Conservation (phyloP, 2,329 filamentous ascomycete species). For the Leptographium wingfieldii region DNA sequence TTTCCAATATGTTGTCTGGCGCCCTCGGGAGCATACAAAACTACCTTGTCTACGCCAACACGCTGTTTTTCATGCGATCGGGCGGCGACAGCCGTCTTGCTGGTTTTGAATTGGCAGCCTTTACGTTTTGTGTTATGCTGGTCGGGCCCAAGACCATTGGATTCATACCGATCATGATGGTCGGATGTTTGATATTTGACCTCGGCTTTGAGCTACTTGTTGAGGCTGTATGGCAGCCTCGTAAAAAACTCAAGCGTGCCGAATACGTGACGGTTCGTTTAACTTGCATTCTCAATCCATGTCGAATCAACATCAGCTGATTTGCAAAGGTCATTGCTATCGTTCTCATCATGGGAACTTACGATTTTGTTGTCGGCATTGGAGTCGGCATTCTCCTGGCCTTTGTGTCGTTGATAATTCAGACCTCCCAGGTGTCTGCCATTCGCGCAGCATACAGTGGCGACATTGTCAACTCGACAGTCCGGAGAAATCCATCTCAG, state of each 20-base stretch:
- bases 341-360: conserved; percentile 88
- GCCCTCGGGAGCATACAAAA: conserved; percentile 84
- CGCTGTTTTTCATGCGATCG: conserved; percentile 88
- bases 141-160: conserved; percentile 81
- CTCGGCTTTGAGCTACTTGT: conserved; percentile 84
- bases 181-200: conserved; percentile 87
- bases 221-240: conserved; percentile 80
- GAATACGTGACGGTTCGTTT: conserved; percentile 71
- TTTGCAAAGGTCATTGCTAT: conserved; percentile 58
- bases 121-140: conserved; percentile 72
- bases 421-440: conserved; percentile 80
- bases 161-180: conserved; percentile 93
- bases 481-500: conserved; percentile 80
- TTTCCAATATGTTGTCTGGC: conserved; percentile 86
- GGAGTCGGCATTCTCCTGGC: conserved; percentile 83
- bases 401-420: conserved; percentile 80
- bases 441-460: conserved; percentile 86
- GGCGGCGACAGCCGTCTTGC: conserved; percentile 80
- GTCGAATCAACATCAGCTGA: conserved; percentile 14
- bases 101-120: conserved; percentile 68
- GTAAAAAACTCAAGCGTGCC: conserved; percentile 71
- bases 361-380: conserved; percentile 93
- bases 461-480: conserved; percentile 79
- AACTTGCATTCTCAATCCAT: neutral
- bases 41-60: conserved; percentile 96